phyloP scores from a whole-genome alignment of 768 basidiomycete species.

The Boletus sensibilis region DNA sequence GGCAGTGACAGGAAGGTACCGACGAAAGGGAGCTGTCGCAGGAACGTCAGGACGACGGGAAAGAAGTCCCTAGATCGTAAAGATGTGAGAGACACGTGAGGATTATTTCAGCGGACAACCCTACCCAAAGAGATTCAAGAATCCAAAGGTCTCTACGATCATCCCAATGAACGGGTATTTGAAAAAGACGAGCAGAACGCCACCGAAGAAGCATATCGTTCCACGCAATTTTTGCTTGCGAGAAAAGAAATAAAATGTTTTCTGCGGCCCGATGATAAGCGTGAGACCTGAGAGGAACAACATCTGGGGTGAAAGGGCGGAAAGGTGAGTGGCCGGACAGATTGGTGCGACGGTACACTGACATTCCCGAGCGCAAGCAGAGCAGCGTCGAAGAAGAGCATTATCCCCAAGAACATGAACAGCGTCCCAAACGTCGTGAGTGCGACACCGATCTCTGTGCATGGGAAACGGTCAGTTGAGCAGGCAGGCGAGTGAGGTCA shows the following conservation, averaged over 20 bases:
- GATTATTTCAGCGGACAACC: neutral
- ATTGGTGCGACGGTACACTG: slow-evolving; percentile 25
- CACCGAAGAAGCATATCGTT: slow-evolving; percentile 82
- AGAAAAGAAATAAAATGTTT: slow-evolving; percentile 98
- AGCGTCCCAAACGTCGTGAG: slow-evolving; percentile 92
- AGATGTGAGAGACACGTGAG: slow-evolving; percentile 1
- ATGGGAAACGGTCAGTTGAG: neutral
- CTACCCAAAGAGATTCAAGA: slow-evolving; percentile 96
- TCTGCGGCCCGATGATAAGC: slow-evolving; percentile 94
- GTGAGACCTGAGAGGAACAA: slow-evolving; percentile 94
- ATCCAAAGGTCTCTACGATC: slow-evolving; percentile 92
- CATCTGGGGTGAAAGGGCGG: slow-evolving; percentile 51
- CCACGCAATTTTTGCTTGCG: slow-evolving; percentile 94
- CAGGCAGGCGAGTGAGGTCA: neutral
- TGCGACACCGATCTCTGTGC: slow-evolving; percentile 90
- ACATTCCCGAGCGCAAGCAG: slow-evolving; percentile 97
- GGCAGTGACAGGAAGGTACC: slow-evolving; percentile 85
- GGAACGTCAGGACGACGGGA: slow-evolving; percentile 96
- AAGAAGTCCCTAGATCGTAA: slow-evolving; percentile 82
- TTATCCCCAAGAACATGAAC: slow-evolving; percentile 95
- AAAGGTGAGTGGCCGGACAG: neutral
- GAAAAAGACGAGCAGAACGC: slow-evolving; percentile 88
- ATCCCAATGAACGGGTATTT: slow-evolving; percentile 96
- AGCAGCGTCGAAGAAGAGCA: slow-evolving; percentile 96
- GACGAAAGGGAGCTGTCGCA: slow-evolving; percentile 90